Evolutionary conservation across 1,139 yeast species (phyloP).

Genomic region (Yamadazyma atmosphaerica): DNA sequence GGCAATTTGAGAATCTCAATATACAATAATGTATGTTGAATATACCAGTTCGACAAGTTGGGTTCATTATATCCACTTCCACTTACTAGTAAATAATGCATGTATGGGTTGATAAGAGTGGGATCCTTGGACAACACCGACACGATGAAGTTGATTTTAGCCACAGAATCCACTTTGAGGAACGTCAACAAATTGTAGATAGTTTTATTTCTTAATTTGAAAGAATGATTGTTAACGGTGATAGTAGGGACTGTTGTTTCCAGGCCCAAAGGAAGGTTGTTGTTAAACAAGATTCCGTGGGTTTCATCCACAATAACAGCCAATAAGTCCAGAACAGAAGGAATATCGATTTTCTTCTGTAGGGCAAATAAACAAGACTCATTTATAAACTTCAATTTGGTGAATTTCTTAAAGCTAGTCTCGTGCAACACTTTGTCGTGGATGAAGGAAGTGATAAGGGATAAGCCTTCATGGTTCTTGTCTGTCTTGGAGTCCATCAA

Average conservation of each 20-base stretch:
- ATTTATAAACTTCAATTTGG: constrained; percentile 75
- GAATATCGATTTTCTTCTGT: constrained; percentile 49
- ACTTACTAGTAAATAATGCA: constrained; percentile 52
- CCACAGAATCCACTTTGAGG: constrained; percentile 72
- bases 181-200: constrained; percentile 61
- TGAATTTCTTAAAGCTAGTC: constrained; percentile 58
- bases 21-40: constrained; percentile 67
- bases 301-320: constrained; percentile 56
- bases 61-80: constrained; percentile 72
- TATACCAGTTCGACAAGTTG: constrained; percentile 75
- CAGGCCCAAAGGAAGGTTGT: constrained; percentile 10
- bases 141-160: constrained; percentile 58
- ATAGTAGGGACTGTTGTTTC: constrained; percentile 29
- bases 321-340: constrained; percentile 28
- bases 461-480: constrained; percentile 55
- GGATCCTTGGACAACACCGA: constrained; percentile 55
- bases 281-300: constrained; percentile 58
- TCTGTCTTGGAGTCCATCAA: constrained; percentile 18
- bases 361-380: constrained; percentile 71
- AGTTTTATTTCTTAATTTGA: constrained; percentile 65
- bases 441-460: constrained; percentile 49
- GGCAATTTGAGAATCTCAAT: constrained; percentile 58
- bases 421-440: constrained; percentile 58
- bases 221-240: constrained; percentile 47
- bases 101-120: constrained; percentile 75